Base-by-base conservation (phyloP, 2,329 filamentous ascomycete species). In the Onygena corvina region DNA sequence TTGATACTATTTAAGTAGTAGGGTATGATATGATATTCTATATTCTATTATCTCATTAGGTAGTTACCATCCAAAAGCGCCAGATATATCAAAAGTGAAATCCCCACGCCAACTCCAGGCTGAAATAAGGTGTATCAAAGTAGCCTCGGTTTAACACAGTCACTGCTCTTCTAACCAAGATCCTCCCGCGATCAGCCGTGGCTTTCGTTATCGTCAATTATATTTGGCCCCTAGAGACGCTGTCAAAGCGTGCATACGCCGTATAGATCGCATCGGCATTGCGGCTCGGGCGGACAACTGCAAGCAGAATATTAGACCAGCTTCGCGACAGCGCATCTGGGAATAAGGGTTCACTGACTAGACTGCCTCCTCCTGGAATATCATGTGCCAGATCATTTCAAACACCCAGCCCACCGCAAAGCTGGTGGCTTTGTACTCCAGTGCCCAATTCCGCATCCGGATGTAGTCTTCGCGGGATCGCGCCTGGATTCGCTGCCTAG, bases 381-480 rank as follows among this genome's bases (percentile, higher is more conserved):
- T 69, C 61, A 78, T 71, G 60, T 83, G 80, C 80, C 80, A 84
- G 14, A 79, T 62, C 56, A 80, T 83, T 59, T 83, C 80, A 60
- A 81, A 72, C 2, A 82, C 71, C 18, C 79, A 67, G 1, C 79
- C 80, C 23, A 73, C 78, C 21, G 74, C 61, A 14, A 71, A 70
- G 58, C 81, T 77, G 3, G 68, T 68, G 46, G 78, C 60, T 3
- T 71, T 63, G 2, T 78, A 79, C 7, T 71, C 67, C n/a, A 80
- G 58, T 34, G 83, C 54, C 80, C 80, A 83, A 40, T 79, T 64
- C 3, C 78, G 69, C 59, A 75, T 76, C 33, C 69, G 70, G 12
- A 75, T 58, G 54, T 83, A 83, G 51, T 77, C 73, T 6, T 61
- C 64, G 56, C 61, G 68, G 2, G 69, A 68, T 21, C 70, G 65